Percentiles rank a stretch among this genome's conserved stretches.
phyloP scores from a whole-genome alignment of 2,329 filamentous ascomycete species.

The Arthroderma sp. region DNA sequence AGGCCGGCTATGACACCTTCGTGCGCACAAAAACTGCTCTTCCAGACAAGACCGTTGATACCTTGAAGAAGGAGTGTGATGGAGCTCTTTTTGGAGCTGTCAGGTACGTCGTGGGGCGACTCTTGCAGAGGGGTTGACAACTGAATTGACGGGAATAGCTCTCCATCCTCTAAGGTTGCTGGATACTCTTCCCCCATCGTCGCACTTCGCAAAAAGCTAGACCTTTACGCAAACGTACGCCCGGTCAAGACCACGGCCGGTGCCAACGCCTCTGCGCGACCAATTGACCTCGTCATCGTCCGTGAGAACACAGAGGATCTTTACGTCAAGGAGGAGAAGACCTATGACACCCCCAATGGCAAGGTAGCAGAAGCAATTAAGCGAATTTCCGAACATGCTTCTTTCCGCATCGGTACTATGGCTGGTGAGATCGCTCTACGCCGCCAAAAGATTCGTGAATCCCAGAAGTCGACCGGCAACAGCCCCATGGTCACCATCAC shows the following conservation, averaged over 20 bases:
- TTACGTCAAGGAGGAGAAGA: slow-evolving; percentile 94
- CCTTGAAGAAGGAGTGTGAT: slow-evolving; percentile 83
- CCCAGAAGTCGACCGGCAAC: slow-evolving; percentile 30
- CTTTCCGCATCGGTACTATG: slow-evolving; percentile 76
- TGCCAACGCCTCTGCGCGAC: slow-evolving; percentile 37
- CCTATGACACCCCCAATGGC: slow-evolving; percentile 56
- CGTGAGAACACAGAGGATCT: slow-evolving; percentile 98
- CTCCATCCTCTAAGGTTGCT: slow-evolving; percentile 75
- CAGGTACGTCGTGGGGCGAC: slow-evolving; percentile 35
- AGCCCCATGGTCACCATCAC: slow-evolving; percentile 79
- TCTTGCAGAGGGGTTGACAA: background rate
- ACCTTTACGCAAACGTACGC: slow-evolving; percentile 94
- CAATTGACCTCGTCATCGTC: slow-evolving; percentile 94
- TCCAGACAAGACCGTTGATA: slow-evolving; percentile 79
- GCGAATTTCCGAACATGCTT: slow-evolving; percentile 80
- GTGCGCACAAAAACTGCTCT: slow-evolving; percentile 78
- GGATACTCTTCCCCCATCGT: slow-evolving; percentile 97
- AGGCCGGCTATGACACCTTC: slow-evolving; percentile 89
- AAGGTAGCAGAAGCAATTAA: slow-evolving; percentile 96
- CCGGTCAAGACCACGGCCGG: slow-evolving; percentile 72
- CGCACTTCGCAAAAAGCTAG: slow-evolving; percentile 84
- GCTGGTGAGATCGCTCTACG: slow-evolving; percentile 88
- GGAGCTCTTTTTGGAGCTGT: slow-evolving; percentile 95
- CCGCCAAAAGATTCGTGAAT: slow-evolving; percentile 64
- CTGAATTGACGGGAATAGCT: slow-evolving; percentile 38